Conservation (phyloP, 768 basidiomycete genomes). For the Boletus fagicola region DNA sequence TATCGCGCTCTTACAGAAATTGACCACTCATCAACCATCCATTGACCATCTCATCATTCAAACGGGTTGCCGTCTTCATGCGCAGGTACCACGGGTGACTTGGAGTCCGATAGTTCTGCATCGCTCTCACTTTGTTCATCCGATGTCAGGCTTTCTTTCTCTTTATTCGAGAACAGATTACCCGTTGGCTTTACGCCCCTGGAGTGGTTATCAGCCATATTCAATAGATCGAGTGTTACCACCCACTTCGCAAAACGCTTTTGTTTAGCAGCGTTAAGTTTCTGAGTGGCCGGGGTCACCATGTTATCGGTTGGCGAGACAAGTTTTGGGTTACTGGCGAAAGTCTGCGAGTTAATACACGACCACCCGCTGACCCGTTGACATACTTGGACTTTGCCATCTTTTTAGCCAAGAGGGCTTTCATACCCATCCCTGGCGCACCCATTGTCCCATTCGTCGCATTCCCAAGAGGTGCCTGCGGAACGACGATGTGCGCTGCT, state of each 20-base stretch:
- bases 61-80: constrained; percentile 75
- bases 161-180: constrained; percentile 49
- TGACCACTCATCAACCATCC: constrained; percentile 6
- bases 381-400: constrained; percentile 86
- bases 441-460: constrained; percentile 50
- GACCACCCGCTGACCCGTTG: neutral
- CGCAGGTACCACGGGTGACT: constrained; percentile 29
- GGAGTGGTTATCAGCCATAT: neutral
- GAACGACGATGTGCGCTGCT: constrained; percentile 73
- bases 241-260: constrained; percentile 89
- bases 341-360: constrained; percentile 5
- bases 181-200: constrained; percentile 63
- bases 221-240: constrained; percentile 1
- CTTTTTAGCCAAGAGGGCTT: constrained; percentile 90
- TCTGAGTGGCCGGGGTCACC: constrained; percentile 91
- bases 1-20: constrained; percentile 29
- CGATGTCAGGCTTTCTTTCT: constrained; percentile 33
- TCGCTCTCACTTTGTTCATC: constrained; percentile 39
- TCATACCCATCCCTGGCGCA: constrained; percentile 77
- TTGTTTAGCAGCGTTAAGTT: constrained; percentile 87
- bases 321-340: constrained; percentile 74
- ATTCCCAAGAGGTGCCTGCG: constrained; percentile 79
- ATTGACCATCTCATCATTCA: constrained; percentile 25
- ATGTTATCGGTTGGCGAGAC: constrained; percentile 95
- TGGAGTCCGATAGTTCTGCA: constrained; percentile 37